Percentiles rank a stretch among this genome's conserved stretches.
phyloP scores from a whole-genome alignment of 2,329 filamentous ascomycete species.

The Aspergillus ochraceoroseus region DNA sequence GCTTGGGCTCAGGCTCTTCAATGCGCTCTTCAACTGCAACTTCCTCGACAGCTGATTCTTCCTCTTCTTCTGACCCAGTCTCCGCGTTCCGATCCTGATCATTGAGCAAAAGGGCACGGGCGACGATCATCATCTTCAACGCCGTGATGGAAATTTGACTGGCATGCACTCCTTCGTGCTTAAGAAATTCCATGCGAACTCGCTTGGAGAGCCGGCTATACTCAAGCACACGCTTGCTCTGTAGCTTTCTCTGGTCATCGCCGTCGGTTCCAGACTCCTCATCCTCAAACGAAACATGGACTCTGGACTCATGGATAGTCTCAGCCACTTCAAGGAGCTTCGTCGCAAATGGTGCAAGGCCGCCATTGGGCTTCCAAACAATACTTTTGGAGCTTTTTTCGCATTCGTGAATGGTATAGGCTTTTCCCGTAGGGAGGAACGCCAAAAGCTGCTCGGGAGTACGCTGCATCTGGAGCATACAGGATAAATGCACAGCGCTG shows the following conservation, averaged over 20 bases:
- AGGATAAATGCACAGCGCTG: constrained; percentile 28
- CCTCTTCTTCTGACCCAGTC: constrained; percentile 2
- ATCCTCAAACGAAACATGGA: background rate
- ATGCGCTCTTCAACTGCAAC: background rate
- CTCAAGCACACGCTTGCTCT: constrained; percentile 24
- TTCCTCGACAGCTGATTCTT: background rate
- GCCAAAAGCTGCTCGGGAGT: constrained; percentile 27
- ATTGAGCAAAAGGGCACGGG: constrained; percentile 32
- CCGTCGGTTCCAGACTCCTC: constrained; percentile 10
- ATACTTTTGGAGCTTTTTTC: constrained; percentile 24
- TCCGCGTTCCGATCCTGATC: constrained; percentile 21
- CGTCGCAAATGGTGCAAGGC: constrained; percentile 18
- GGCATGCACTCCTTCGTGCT: constrained; percentile 22
- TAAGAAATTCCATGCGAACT: constrained; percentile 29
- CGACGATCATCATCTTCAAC: constrained; percentile 27
- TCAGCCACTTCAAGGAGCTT: constrained; percentile 24
- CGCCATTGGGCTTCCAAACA: constrained; percentile 28
- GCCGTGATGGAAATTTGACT: constrained; percentile 29
- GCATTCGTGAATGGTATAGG: constrained; percentile 19
- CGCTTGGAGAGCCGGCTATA: constrained; percentile 28
- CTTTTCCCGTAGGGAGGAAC: constrained; percentile 30
- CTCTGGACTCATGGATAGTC: constrained; percentile 10
- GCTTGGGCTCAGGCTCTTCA: background rate
- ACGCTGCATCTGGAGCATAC: constrained; percentile 29
- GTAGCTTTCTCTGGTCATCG: constrained; percentile 20